phyloP scores from a whole-genome alignment of 108 stramenopile species.

The Pseudonitzschia multiseries region DNA sequence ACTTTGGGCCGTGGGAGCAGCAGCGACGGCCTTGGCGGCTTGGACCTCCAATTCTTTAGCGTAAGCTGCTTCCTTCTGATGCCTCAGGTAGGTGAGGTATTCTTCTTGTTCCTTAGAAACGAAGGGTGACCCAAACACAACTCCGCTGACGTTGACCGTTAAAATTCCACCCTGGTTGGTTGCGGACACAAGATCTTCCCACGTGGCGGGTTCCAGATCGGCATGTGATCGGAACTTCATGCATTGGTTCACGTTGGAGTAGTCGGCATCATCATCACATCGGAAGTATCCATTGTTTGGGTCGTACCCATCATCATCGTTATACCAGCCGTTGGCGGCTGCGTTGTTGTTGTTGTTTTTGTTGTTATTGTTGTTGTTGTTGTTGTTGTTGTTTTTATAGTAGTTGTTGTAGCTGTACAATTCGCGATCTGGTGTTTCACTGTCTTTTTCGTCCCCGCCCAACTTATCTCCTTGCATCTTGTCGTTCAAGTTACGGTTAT shows the following conservation, averaged over 20 bases:
- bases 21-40: constrained; percentile 17
- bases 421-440: background rate
- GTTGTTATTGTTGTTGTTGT: constrained; percentile 24
- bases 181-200: constrained; percentile 45
- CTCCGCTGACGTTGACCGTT: constrained; percentile 31
- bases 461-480: background rate
- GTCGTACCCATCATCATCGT: constrained; percentile 30
- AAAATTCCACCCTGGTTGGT: constrained; percentile 53
- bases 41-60: constrained; percentile 21
- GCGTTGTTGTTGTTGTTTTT: constrained; percentile 7
- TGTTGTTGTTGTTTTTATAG: constrained; percentile 11
- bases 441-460: background rate
- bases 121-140: constrained; percentile 27
- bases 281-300: constrained; percentile 42
- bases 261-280: constrained; percentile 63
- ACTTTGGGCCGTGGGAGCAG: constrained; percentile 18
- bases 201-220: constrained; percentile 38
- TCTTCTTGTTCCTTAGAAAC: constrained; percentile 31
- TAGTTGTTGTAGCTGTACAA: constrained; percentile 27
- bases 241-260: constrained; percentile 65
- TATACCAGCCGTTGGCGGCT: background rate
- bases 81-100: constrained; percentile 29
- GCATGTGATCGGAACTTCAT: constrained; percentile 58
- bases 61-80: constrained; percentile 22
- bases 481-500: background rate